Base-by-base conservation (phyloP, 2,329 filamentous ascomycete genomes). In the Clarireedia sp. region DNA sequence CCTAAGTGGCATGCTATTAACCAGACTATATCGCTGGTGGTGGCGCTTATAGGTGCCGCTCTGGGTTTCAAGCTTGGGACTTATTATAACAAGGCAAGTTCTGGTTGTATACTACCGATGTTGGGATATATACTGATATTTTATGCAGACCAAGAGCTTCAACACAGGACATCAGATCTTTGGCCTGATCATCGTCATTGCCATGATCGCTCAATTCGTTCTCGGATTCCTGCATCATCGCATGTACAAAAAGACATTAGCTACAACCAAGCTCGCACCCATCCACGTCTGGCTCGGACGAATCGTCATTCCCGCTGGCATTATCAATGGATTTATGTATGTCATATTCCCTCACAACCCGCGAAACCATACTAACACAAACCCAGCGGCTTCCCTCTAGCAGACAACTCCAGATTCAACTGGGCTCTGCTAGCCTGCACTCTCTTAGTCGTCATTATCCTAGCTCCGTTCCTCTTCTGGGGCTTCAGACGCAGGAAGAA, bases 281-380 rank as follows among this genome's bases (percentile, higher is more conserved):
- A 70, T 78, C 23, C 82, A 86, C 67, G 68, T 79, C 19, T 81
- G 80, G 76, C 69, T 82, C 3, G 82, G 82, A 2, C 75, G 81
- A 14, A 46, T 76, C 3, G 71, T 80, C 37, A 72, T 85, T 19
- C 65, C 75, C 9, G 63, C 82, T 3, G 82, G 79, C 45, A 70
- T 80, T 16, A 62, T 78, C 54, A 83, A 85, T 59, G 78, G 73
- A 21, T 81, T 82, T 59, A 68, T 83, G 78, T 80, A 70, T 59
- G 78, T 33, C 4, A n/a, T 26, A 7, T 26, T 7, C 10, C 19
- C 19, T 16, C 33, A 2, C 3, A 24, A 1, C 2, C n/a, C 5
- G n/a, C 37, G 17, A 33, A n/a, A 17, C 23, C 5, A 14, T 19
- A n/a, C 8, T 40, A 37, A 49, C 17, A 37, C 23, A 36, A 54